A percentile compares a stretch with the other conserved stretches of the same genome.
phyloP scores from a whole-genome alignment of 768 basidiomycete genomes.

The Rhodotorula toruloides region DNA sequence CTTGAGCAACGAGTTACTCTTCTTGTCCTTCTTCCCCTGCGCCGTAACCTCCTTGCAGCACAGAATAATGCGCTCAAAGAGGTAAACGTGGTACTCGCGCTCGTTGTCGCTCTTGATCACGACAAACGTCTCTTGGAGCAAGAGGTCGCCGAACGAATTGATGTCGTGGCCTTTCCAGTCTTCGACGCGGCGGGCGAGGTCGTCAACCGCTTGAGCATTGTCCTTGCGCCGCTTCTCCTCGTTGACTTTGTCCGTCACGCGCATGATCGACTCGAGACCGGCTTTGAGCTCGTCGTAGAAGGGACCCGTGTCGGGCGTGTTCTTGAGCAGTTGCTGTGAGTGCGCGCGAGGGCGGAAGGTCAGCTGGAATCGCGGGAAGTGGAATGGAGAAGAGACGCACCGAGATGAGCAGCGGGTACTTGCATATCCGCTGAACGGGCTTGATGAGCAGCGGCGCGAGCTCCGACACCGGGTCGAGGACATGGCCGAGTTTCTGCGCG shows the following conservation, averaged over 20 bases:
- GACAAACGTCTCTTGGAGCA: constrained; percentile 89
- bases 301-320: constrained; percentile 52
- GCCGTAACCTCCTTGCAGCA: constrained; percentile 91
- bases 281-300: constrained; percentile 73
- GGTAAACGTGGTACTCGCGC: constrained; percentile 95
- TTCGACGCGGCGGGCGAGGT: constrained; percentile 76
- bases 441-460: constrained; percentile 96
- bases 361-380: background rate
- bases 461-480: constrained; percentile 78
- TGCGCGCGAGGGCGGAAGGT: too few relatives aligned
- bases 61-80: constrained; percentile 97
- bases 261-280: constrained; percentile 79
- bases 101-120: constrained; percentile 95
- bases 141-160: constrained; percentile 84
- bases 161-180: constrained; percentile 99
- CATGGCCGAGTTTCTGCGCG: constrained; percentile 36
- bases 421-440: constrained; percentile 95
- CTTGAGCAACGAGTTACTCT: constrained; percentile 83
- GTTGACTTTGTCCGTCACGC: constrained; percentile 91
- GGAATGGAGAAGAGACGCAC: constrained; percentile 20
- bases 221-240: constrained; percentile 87
- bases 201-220: constrained; percentile 83
- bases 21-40: constrained; percentile 62
- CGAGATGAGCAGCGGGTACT: constrained; percentile 89
- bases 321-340: constrained; percentile 42